Base-by-base conservation (phyloP, 257 asterid genomes). In the Coffea eugenioides region DNA sequence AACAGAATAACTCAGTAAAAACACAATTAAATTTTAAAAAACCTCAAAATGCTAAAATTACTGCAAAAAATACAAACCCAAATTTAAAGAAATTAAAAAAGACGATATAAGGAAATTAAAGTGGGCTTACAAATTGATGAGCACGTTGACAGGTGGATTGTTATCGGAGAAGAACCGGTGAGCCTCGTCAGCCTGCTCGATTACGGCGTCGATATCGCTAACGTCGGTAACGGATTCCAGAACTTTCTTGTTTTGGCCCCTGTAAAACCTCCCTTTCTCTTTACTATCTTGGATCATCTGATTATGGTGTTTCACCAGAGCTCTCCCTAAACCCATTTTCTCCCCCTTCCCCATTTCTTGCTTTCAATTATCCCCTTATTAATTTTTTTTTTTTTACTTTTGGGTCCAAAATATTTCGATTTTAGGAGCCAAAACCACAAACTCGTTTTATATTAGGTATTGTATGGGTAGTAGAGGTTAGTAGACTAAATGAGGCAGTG, bases 151-250 rank as follows among this genome's bases (percentile, higher is more conserved):
- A 36, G 93, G 94, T 4, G 97, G 91, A 54, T 88, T 84, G 64
- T 77, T 80, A 68, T 83, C 88, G 80, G 99, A 85, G 86, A 81
- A 92, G 49, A 93, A 83, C 56, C 91, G 98, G 84, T 91, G 83
- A 12, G 97, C 91, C 88, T 96, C 97, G 39, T 93, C 97, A 3
- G 94, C 92, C 77, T 92, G 96, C 76, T 94, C 94, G 39, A 96
- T 91, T 15, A 96, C 91, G 66, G 99, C 97, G 54, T 96, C 98
- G 71, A 96, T 88, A 78, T 96, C 98, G 84, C 82, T 92, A 14
- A 96, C 87, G 75, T 96, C 98, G 69, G 98, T 96, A 49, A 96
- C 96, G 75, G 99, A 96, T 84, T 96, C 98, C 13, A 96, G 90
- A 64, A 96, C 90, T 80, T 92, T 95, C 90, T 91, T 94, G 31